A percentile compares a stretch with the other conserved stretches of the same genome.
Evolutionary conservation across 1,139 yeast genomes (phyloP).

Genomic region (Saccharomyces hybrid): DNA sequence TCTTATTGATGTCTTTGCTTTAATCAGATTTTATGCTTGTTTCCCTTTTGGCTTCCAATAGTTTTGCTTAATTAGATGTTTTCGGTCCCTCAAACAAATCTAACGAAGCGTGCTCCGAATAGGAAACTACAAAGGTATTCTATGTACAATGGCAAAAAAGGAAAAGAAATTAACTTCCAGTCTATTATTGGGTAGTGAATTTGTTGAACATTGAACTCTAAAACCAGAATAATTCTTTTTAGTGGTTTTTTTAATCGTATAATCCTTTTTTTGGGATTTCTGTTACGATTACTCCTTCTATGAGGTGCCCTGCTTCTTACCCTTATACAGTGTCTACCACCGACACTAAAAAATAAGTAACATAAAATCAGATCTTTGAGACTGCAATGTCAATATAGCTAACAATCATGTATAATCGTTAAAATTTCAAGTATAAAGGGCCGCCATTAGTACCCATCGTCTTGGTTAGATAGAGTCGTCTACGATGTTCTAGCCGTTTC

Average conservation of each 20-base stretch:
- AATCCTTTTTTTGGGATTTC: too few species aligned
- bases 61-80: background rate
- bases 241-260: background rate
- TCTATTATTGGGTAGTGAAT: background rate
- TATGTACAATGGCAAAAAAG: background rate
- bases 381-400: background rate
- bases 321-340: background rate
- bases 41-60: background rate
- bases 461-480: background rate
- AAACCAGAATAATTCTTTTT: background rate
- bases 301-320: background rate
- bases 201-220: background rate
- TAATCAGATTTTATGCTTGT: background rate
- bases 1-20: background rate
- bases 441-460: background rate
- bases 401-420: background rate
- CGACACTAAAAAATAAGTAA: background rate
- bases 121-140: slow-evolving; percentile 5
- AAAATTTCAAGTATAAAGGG: background rate
- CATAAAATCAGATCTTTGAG: background rate
- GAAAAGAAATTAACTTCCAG: background rate
- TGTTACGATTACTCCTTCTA: background rate
- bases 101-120: slow-evolving; percentile 8
- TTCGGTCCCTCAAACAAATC: background rate
- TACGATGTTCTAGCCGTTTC: background rate